Evolutionary conservation across 257 asterid genomes (phyloP).

Genomic region (Paraleonurus japonicus): DNA sequence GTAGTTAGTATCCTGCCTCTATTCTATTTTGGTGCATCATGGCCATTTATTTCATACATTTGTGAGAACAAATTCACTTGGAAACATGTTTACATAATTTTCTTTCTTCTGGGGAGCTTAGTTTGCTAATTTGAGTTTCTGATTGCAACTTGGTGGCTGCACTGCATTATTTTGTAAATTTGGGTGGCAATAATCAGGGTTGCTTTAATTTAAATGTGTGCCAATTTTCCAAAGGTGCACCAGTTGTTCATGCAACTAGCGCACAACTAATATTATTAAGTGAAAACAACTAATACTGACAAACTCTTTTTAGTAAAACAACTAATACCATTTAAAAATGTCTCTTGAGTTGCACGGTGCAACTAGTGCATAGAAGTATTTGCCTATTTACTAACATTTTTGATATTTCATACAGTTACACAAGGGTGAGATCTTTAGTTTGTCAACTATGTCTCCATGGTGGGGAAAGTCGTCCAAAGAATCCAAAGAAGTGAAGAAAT

Average conservation of each 20-base stretch:
- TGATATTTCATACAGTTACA: conserved; percentile 17
- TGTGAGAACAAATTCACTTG: not conserved
- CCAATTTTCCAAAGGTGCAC: not conserved
- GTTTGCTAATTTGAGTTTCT: conserved; percentile 12
- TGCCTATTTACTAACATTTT: no score
- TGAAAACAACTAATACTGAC: no score
- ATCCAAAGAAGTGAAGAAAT: conserved; percentile 28
- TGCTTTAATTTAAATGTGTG: conserved; percentile 8
- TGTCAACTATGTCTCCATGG: conserved; percentile 44
- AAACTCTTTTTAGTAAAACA: no score
- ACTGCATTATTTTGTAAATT: not conserved
- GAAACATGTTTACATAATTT: not conserved
- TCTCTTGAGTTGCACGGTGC: no score
- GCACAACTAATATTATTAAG: no score
- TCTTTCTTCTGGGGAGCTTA: conserved; percentile 7
- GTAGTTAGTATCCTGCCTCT: not conserved
- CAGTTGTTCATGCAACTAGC: no score
- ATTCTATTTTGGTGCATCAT: not conserved
- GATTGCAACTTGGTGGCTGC: conserved; percentile 18
- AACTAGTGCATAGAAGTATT: no score
- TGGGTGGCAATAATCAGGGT: not conserved
- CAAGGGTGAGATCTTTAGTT: conserved; percentile 21
- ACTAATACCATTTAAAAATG: no score
- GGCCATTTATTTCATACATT: conserved; percentile 8
- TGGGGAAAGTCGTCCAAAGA: conserved; percentile 55